phyloP scores from a whole-genome alignment of 2,329 filamentous ascomycete species.

The Nemania sp. region DNA sequence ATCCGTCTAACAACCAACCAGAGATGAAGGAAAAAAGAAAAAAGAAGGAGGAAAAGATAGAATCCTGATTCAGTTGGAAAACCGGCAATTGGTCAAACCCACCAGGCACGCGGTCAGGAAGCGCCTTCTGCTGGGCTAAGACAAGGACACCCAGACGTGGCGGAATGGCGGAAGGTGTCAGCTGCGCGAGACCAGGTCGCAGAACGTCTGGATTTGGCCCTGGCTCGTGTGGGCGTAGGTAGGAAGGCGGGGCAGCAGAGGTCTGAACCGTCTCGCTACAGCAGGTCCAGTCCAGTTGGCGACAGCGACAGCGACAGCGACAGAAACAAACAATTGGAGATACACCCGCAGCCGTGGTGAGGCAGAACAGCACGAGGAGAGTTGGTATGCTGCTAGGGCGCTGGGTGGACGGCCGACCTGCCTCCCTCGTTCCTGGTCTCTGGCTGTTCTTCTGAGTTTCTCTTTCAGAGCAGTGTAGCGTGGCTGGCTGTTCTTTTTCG shows the following conservation, averaged over 20 bases:
- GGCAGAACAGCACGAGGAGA: neutral
- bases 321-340: constrained; percentile 14
- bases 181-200: constrained; percentile 24
- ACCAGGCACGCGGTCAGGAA: constrained; percentile 32
- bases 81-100: constrained; percentile 26
- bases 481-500: constrained; percentile 14
- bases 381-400: constrained; percentile 1
- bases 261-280: constrained; percentile 19
- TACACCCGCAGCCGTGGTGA: constrained; percentile 14
- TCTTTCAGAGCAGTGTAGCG: constrained; percentile 21
- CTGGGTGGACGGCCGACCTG: constrained; percentile 10
- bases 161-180: constrained; percentile 23
- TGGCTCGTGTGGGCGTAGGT: constrained; percentile 25
- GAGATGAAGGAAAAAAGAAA: constrained; percentile 30
- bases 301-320: too few relatives aligned
- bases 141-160: constrained; percentile 21
- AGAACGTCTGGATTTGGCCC: constrained; percentile 23
- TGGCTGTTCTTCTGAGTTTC: constrained; percentile 17
- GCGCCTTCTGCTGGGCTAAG: constrained; percentile 22
- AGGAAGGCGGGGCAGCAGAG: constrained; percentile 15
- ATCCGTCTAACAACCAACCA: constrained; percentile 37
- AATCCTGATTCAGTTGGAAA: too few relatives aligned
- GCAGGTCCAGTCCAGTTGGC: constrained; percentile 26
- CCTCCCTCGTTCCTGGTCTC: constrained; percentile 4
- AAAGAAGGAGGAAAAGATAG: constrained; percentile 28